Evolutionary conservation across 1,284 basidiomycete species (phyloP).

Genomic region (Coniophora puteana): DNA sequence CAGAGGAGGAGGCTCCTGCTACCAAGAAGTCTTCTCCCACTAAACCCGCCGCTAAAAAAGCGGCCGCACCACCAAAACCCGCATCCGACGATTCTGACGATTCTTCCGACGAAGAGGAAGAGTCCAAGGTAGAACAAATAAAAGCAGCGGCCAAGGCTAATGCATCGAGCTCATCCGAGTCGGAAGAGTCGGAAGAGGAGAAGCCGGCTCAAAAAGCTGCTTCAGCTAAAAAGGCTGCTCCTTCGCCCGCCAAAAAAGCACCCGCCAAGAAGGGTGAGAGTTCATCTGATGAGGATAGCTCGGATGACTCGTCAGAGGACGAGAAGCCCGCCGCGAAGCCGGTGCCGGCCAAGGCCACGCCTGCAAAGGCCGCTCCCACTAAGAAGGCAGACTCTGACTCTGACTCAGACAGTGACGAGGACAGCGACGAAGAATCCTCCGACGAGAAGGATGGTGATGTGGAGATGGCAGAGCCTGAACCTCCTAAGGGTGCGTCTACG

Average conservation of each 20-base stretch:
- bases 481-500: slow-evolving; percentile 38
- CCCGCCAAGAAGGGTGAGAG: too few relatives aligned
- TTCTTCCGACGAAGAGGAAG: slow-evolving; percentile 8
- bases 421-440: slow-evolving; percentile 24
- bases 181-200: slow-evolving; percentile 11
- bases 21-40: background rate
- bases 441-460: slow-evolving; percentile 49
- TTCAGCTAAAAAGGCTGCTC: background rate
- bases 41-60: background rate
- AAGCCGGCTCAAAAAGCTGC: slow-evolving; percentile 9
- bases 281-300: background rate
- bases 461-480: slow-evolving; percentile 50
- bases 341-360: too few relatives aligned
- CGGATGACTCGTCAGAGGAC: slow-evolving; percentile 13
- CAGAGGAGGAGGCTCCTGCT: slow-evolving; percentile 24
- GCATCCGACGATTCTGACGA: background rate
- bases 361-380: too few relatives aligned
- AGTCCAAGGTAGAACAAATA: too few relatives aligned
- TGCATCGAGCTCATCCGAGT: too few relatives aligned
- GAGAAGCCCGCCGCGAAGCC: slow-evolving; percentile 2
- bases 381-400: slow-evolving; percentile 13
- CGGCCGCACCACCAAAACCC: background rate
- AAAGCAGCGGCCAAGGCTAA: too few relatives aligned
- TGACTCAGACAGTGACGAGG: slow-evolving; percentile 26
- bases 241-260: background rate